Evolutionary conservation across 2,329 filamentous ascomycete genomes (phyloP).

Genomic region (Epichloe gansuensis): DNA sequence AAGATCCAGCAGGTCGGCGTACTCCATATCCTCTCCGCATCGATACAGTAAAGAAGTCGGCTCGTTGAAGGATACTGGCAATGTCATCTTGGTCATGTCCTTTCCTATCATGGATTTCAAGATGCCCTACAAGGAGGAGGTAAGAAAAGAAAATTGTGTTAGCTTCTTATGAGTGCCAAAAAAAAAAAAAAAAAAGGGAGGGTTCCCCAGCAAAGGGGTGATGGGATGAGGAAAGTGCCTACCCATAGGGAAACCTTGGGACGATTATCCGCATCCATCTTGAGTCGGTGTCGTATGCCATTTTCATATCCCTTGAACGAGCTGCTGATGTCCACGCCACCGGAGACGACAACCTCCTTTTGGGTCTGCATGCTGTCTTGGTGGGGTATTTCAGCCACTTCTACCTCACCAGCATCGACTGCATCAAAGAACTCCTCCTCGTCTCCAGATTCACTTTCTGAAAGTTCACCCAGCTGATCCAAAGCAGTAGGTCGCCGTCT

Average conservation of each 20-base stretch:
- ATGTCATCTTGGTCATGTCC: conserved; percentile 99
- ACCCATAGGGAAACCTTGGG: conserved; percentile 96
- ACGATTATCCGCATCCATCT: conserved; percentile 82
- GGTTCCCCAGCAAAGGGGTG: no score
- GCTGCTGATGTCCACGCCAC: conserved; percentile 52
- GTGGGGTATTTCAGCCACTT: conserved; percentile 58
- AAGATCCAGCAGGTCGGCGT: conserved; percentile 79
- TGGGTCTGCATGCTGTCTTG: conserved; percentile 28
- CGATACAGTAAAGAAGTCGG: conserved; percentile 91
- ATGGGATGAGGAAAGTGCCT: conserved; percentile 24
- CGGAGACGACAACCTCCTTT: conserved; percentile 29
- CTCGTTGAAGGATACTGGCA: conserved; percentile 97
- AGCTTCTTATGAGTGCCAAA: not conserved
- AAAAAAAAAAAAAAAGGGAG: no score
- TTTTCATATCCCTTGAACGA: conserved; percentile 90
- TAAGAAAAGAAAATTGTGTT: not conserved
- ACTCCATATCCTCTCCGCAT: conserved; percentile 96
- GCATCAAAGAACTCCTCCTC: conserved; percentile 97
- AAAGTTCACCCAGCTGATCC: conserved; percentile 60
- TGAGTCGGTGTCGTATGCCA: conserved; percentile 64
- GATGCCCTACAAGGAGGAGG: conserved; percentile 52
- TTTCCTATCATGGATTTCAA: conserved; percentile 99
- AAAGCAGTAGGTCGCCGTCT: conserved; percentile 53
- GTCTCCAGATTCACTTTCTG: conserved; percentile 69
- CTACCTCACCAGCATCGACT: conserved; percentile 82